Base-by-base conservation (phyloP, 805 yeast genomes). In the Lipomyces japonicus region DNA sequence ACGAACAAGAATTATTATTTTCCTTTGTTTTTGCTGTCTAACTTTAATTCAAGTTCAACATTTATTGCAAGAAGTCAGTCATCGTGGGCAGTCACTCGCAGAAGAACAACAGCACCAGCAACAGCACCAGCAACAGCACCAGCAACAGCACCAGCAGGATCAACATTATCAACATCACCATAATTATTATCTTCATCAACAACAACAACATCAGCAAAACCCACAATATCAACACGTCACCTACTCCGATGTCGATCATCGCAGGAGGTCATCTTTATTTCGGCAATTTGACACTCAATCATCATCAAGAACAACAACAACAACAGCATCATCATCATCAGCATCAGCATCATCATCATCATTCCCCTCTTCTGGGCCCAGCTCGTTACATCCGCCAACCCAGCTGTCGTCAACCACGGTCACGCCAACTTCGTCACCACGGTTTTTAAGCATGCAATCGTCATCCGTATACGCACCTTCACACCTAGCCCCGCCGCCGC, bases 21-120 rank as follows among this genome's bases (percentile, higher is more conserved):
- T 14, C 26, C 6, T 22, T 22, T 19, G 30, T 34, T 14, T 34
- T 4, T 19, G 1, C 14, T 26, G 28, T 9, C 24, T n/a, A 23
- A 7, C 12, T 10, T 2, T 3, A 9, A 16, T n/a, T 4, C 12
- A 9, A 39, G 43, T 51, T 19, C 51, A 51, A 19, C 31, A 51
- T 21, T 30, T 51, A 14, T 45, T 42, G 28, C 41, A 44, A 18
- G 48, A 46, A 10, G 36, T 51, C 34, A 14, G 42, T 14, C 44
- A 42, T 21, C 37, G 51, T 6, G 37, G 23, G 7, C 48, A 43
- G 25, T 19, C 26, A 16, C 37, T 51, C 18, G 35, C 48, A 3
- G 45, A 43, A 5, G 55, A 51, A 16, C 39, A 34, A 9, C 22
- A 16, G 3, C 38, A 36, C 22, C 37, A 18, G 25, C 36, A n/a